Percentiles rank a stretch among this genome's conserved stretches.
Evolutionary conservation across 192 early-diverging fungal species (phyloP).

Genomic region (Coemansia sp.): DNA sequence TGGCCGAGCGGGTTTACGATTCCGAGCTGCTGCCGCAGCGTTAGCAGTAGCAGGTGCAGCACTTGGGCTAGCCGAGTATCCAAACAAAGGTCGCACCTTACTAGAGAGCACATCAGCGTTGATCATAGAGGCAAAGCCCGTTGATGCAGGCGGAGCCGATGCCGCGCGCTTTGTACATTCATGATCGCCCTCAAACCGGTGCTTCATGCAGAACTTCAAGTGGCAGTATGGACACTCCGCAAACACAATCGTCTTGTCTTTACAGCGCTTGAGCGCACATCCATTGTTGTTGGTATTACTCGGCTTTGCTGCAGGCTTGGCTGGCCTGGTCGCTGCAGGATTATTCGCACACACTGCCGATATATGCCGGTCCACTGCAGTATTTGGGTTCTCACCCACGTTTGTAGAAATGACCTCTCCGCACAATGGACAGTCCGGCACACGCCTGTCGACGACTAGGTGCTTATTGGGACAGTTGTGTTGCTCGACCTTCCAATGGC

Average conservation of each 20-base stretch:
- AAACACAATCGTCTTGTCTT: constrained; percentile 67
- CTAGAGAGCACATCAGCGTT: constrained; percentile 1
- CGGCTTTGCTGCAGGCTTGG: constrained; percentile 47
- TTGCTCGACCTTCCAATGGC: constrained; percentile 70
- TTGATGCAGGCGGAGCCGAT: constrained; percentile 22
- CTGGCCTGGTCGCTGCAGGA: constrained; percentile 46
- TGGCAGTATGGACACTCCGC: constrained; percentile 71
- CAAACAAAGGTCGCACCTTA: constrained; percentile 8
- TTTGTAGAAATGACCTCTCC: constrained; percentile 70
- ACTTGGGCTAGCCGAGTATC: constrained; percentile 3
- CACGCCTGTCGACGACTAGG: constrained; percentile 63
- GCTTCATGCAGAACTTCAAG: constrained; percentile 76
- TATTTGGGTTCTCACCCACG: constrained; percentile 76
- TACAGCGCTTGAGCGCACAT: constrained; percentile 70
- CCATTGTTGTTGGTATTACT: constrained; percentile 59
- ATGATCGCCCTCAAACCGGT: constrained; percentile 77
- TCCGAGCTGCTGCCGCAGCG: constrained; percentile 2
- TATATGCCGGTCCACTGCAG: constrained; percentile 39
- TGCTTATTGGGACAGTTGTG: constrained; percentile 67
- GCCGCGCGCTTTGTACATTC: constrained; percentile 55
- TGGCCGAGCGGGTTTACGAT: not conserved
- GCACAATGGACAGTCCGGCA: constrained; percentile 80
- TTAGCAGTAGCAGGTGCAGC: not conserved
- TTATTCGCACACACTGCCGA: constrained; percentile 16
- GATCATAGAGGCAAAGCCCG: constrained; percentile 20